Evolutionary conservation across 2,329 filamentous ascomycete genomes (phyloP).

Genomic region (Westerdykella ornata): DNA sequence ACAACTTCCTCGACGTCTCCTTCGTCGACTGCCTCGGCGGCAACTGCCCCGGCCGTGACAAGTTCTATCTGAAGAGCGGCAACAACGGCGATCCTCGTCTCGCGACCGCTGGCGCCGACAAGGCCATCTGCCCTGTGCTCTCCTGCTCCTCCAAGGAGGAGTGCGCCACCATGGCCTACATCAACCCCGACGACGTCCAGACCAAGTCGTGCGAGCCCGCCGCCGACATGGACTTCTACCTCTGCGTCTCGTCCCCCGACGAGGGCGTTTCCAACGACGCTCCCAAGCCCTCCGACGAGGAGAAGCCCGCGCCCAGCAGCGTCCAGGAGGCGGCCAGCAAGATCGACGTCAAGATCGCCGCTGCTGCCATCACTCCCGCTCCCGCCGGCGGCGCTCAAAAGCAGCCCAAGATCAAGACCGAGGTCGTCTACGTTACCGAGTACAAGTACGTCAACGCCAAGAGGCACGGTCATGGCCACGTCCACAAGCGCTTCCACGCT

Average conservation of each 20-base stretch:
- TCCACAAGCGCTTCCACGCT: slow-evolving; percentile 17
- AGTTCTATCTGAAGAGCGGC: slow-evolving; percentile 29
- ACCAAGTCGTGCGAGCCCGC: slow-evolving; percentile 28
- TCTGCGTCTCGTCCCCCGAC: slow-evolving; percentile 27
- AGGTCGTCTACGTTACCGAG: slow-evolving; percentile 29
- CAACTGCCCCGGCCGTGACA: slow-evolving; percentile 32
- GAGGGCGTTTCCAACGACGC: slow-evolving; percentile 9
- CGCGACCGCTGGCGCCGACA: slow-evolving; percentile 13
- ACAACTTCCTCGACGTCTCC: slow-evolving; percentile 36
- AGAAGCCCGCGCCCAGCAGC: slow-evolving; percentile 8
- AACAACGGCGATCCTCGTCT: slow-evolving; percentile 9
- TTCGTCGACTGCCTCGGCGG: slow-evolving; percentile 30
- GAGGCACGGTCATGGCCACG: slow-evolving; percentile 28
- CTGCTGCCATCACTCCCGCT: slow-evolving; percentile 21
- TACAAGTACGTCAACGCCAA: slow-evolving; percentile 25
- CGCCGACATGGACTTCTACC: slow-evolving; percentile 29
- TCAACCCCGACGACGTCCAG: slow-evolving; percentile 26
- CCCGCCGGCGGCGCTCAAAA: slow-evolving; percentile 6
- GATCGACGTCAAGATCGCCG: slow-evolving; percentile 9
- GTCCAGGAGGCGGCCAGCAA: slow-evolving; percentile 7
- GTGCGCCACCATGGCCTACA: slow-evolving; percentile 29
- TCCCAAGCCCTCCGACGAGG: slow-evolving; percentile 4
- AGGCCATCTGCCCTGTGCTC: slow-evolving; percentile 30
- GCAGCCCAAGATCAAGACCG: slow-evolving; percentile 23
- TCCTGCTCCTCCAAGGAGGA: slow-evolving; percentile 16